These are phyloP conservation scores for Cyanophora paradoxa DNA, from an alignment of 78 protist species.

Conservation along the genomic window DNA sequence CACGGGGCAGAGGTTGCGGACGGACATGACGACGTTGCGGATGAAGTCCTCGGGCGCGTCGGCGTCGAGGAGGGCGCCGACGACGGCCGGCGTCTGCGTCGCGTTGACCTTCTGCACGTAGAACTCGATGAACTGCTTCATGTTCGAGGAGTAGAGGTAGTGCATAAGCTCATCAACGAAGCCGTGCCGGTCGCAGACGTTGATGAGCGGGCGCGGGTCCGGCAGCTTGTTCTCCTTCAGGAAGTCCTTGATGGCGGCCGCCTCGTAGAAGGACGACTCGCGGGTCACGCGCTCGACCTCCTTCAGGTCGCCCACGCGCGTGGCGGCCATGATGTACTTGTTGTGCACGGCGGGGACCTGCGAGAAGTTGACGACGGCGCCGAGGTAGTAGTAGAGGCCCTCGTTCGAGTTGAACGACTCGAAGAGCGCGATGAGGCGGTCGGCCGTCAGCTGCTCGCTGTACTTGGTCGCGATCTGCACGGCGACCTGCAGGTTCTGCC, in stretches of 20 bases:
- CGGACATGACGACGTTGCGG: constrained; percentile 57
- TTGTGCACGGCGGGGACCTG: constrained; percentile 22
- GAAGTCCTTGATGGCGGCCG: constrained; percentile 76
- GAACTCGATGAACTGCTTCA: constrained; percentile 83
- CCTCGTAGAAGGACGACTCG: constrained; percentile 37
- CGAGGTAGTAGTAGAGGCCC: constrained; percentile 68
- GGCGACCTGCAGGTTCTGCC: constrained; percentile 77
- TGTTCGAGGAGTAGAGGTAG: constrained; percentile 78
- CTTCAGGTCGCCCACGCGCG: constrained; percentile 76
- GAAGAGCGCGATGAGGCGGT: constrained; percentile 77
- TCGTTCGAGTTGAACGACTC: constrained; percentile 80
- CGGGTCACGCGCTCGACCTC: constrained; percentile 96
- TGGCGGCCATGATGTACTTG: constrained; percentile 97
- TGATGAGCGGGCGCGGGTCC: constrained; percentile 95
- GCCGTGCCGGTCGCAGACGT: constrained; percentile 95
- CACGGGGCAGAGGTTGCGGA: constrained; percentile 78
- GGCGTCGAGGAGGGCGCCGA: constrained; percentile 93
- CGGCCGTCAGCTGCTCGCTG: constrained; percentile 70
- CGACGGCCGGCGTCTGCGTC: constrained; percentile 41
- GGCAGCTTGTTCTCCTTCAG: constrained; percentile 87
- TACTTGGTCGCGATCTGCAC: constrained; percentile 88
- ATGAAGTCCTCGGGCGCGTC: constrained; percentile 86
- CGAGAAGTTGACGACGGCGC: constrained; percentile 22
- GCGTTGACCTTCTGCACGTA: constrained; percentile 91
- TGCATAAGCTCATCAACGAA: constrained; percentile 92